phyloP scores from a whole-genome alignment of 2,329 filamentous ascomycete species.

The Colletotrichum agaves region DNA sequence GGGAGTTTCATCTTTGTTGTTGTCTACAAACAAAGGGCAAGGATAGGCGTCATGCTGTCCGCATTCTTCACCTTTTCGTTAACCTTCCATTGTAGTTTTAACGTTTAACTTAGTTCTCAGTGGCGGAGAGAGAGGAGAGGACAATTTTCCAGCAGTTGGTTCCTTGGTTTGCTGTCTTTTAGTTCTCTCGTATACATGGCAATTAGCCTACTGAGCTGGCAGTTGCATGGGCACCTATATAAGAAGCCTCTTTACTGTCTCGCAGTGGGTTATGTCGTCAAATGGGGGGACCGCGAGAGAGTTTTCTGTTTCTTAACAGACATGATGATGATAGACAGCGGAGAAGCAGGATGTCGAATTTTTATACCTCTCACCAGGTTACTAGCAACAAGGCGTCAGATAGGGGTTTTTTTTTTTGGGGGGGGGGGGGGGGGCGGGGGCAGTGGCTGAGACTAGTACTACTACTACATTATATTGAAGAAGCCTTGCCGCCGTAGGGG shows the following conservation, averaged over 20 bases:
- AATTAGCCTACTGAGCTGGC: background rate
- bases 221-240: background rate
- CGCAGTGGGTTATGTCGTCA: no score
- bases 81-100: constrained; percentile 31
- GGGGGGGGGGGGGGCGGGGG: no score
- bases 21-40: constrained; percentile 6
- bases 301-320: constrained; percentile 4
- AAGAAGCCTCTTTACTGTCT: no score
- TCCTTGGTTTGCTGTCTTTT: background rate
- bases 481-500: constrained; percentile 14
- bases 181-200: background rate
- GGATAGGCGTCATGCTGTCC: constrained; percentile 4
- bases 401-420: constrained; percentile 4
- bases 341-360: background rate
- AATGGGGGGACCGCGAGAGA: background rate
- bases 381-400: constrained; percentile 34
- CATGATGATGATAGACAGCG: constrained; percentile 1
- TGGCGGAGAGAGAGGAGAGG: background rate
- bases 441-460: constrained; percentile 14
- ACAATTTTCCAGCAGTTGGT: background rate
- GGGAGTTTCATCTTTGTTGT: constrained; percentile 24
- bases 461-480: constrained; percentile 29
- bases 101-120: background rate
- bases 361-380: constrained; percentile 7
- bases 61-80: constrained; percentile 26